phyloP scores from a whole-genome alignment of 2,329 filamentous ascomycete species.

The Zarea fungicola region DNA sequence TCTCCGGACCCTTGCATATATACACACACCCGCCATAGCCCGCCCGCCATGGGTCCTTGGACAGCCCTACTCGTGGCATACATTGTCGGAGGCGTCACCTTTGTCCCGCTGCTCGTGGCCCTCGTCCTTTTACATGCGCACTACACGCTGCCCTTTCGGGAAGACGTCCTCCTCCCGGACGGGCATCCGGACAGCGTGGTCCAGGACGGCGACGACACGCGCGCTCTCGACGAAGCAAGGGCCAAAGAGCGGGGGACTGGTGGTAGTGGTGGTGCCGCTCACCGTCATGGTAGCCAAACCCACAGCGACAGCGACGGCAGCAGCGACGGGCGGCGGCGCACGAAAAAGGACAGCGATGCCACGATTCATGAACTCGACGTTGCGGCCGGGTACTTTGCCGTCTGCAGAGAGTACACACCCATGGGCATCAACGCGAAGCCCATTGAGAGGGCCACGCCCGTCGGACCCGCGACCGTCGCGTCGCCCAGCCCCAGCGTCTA shows the following conservation, averaged over 20 bases:
- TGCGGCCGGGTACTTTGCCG: slow-evolving; percentile 89
- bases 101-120: slow-evolving; percentile 66
- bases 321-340: neutral
- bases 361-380: slow-evolving; percentile 58
- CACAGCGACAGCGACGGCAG: slow-evolving; percentile 41
- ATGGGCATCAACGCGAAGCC: slow-evolving; percentile 91
- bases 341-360: slow-evolving; percentile 5
- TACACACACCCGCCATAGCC: neutral
- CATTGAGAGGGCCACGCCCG: slow-evolving; percentile 76
- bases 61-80: slow-evolving; percentile 66
- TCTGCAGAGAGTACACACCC: slow-evolving; percentile 86
- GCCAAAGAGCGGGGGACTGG: slow-evolving; percentile 59
- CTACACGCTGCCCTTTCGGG: slow-evolving; percentile 57
- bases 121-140: slow-evolving; percentile 62
- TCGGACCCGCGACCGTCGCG: slow-evolving; percentile 67
- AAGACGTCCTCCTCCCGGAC: slow-evolving; percentile 25
- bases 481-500: slow-evolving; percentile 90
- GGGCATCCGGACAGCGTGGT: slow-evolving; percentile 39
- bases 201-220: slow-evolving; percentile 59
- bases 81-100: slow-evolving; percentile 80
- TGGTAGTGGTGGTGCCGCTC: too few species aligned
- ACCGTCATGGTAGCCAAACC: too few species aligned
- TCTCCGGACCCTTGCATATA: neutral
- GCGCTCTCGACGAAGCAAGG: slow-evolving; percentile 56
- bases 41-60: slow-evolving; percentile 42